phyloP scores from a whole-genome alignment of 805 yeast genomes.

The Diddensiella caesifluorescens region DNA sequence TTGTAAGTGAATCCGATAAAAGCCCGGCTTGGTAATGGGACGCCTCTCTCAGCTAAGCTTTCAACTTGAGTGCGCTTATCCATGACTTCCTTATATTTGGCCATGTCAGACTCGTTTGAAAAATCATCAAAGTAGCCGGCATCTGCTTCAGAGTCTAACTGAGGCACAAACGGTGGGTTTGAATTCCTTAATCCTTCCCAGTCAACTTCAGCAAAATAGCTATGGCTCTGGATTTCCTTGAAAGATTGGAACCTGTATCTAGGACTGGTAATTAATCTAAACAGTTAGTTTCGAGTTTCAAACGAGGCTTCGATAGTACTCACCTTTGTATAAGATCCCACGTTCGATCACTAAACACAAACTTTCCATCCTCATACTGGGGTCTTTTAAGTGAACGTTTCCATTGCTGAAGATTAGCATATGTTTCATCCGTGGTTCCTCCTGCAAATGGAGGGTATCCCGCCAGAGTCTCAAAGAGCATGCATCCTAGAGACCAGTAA shows the following conservation, averaged over 20 bases:
- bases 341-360: slow-evolving; percentile 91
- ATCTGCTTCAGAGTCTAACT: slow-evolving; percentile 92
- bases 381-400: slow-evolving; percentile 84
- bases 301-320: too few species aligned
- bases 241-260: slow-evolving; percentile 68
- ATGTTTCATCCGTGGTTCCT: slow-evolving; percentile 87
- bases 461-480: slow-evolving; percentile 90
- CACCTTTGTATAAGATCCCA: slow-evolving; percentile 75
- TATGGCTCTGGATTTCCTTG: slow-evolving; percentile 71
- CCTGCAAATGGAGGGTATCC: slow-evolving; percentile 99
- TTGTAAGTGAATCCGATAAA: slow-evolving; percentile 95
- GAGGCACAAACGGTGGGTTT: slow-evolving; percentile 95
- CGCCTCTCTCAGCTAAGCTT: slow-evolving; percentile 62
- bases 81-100: slow-evolving; percentile 93
- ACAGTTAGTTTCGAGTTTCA: too few species aligned
- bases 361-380: slow-evolving; percentile 82
- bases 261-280: slow-evolving; percentile 66
- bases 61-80: slow-evolving; percentile 86
- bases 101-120: slow-evolving; percentile 94
- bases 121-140: slow-evolving; percentile 99
- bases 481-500: slow-evolving; percentile 98
- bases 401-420: slow-evolving; percentile 91
- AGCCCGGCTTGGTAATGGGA: slow-evolving; percentile 53
- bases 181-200: slow-evolving; percentile 65
- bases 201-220: slow-evolving; percentile 79